These are phyloP conservation scores for Paramecium sonneborni DNA, from an alignment of 73 alveolate genomes.

Conservation along the genomic window DNA sequence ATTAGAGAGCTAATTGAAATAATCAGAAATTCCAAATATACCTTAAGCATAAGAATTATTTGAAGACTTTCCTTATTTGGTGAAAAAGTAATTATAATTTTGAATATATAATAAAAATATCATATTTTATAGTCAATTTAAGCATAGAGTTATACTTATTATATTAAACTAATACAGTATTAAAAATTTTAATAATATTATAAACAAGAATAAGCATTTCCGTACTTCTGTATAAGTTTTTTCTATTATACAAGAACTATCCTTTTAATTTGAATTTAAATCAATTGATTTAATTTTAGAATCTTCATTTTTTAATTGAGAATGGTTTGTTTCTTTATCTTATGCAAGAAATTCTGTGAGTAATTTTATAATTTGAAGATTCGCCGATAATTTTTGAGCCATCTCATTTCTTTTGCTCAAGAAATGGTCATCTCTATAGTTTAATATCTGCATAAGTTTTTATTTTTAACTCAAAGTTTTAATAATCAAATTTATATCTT, in stretches of 20 bases:
- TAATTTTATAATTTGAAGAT: not conserved
- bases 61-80: conserved; percentile 28
- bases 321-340: not conserved
- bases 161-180: conserved; percentile 19
- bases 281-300: not conserved
- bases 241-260: not conserved
- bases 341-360: not conserved
- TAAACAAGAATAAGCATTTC: conserved; percentile 69
- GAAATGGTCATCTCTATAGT: not conserved
- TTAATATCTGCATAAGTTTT: not conserved
- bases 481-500: conserved; percentile 35
- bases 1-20: not conserved
- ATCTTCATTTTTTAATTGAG: not conserved
- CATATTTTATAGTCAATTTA: not conserved
- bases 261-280: not conserved
- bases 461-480: not conserved
- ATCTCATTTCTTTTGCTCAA: not conserved
- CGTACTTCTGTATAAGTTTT: conserved; percentile 36
- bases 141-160: not conserved
- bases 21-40: not conserved
- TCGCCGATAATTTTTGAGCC: not conserved
- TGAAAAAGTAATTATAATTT: not conserved
- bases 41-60: not conserved
- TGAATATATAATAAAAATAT: not conserved
- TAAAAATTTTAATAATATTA: conserved; percentile 32